Percentiles rank a stretch among this genome's conserved stretches.
Evolutionary conservation across 352 stramenopile genomes (phyloP).

Genomic region (Pythium diclinum): DNA sequence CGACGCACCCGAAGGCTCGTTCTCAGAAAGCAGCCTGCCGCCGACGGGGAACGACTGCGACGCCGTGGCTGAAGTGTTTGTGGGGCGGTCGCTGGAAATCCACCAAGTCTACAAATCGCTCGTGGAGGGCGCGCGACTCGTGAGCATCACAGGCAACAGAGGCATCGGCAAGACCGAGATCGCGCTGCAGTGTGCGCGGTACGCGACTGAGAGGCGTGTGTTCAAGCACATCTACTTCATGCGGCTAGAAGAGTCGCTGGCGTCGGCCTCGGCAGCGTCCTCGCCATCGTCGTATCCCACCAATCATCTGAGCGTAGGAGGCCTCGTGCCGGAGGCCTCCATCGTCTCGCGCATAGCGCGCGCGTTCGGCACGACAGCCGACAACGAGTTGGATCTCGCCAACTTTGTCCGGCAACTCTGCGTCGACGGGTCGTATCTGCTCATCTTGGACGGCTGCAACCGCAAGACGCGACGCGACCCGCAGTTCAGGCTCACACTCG

Average conservation of each 20-base stretch:
- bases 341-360: conserved; percentile 17
- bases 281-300: not conserved
- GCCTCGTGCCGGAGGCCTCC: not conserved
- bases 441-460: conserved; percentile 81
- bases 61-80: conserved; percentile 66
- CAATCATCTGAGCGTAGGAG: not conserved
- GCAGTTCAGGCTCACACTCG: conserved; percentile 44
- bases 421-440: conserved; percentile 46
- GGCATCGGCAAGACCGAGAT: conserved; percentile 83
- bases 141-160: conserved; percentile 68
- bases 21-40: conserved; percentile 59
- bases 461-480: conserved; percentile 39
- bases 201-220: conserved; percentile 64
- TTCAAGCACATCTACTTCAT: conserved; percentile 79
- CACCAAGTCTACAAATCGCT: conserved; percentile 77
- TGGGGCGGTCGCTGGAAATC: conserved; percentile 76
- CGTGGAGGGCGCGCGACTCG: conserved; percentile 67
- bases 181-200: conserved; percentile 71
- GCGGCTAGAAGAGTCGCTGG: conserved; percentile 33
- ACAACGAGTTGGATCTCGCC: conserved; percentile 38
- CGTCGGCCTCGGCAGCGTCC: not conserved
- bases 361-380: conserved; percentile 14
- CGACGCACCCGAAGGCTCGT: conserved; percentile 45
- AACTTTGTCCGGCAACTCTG: conserved; percentile 51
- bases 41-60: conserved; percentile 69